These are phyloP conservation scores for Clathrus columnatus DNA, from an alignment of 768 basidiomycete species.

Conservation along the genomic window DNA sequence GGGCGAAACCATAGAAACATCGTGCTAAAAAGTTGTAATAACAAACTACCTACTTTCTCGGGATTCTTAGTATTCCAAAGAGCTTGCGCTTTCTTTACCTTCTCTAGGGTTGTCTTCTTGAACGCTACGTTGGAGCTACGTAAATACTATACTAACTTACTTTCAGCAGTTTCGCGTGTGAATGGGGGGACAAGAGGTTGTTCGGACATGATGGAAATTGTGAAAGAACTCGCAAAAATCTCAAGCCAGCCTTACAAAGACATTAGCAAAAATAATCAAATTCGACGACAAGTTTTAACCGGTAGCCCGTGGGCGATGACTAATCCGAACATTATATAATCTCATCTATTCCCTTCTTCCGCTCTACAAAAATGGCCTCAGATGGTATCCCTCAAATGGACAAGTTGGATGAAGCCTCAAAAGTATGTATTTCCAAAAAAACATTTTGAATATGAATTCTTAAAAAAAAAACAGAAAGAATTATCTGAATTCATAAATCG, in stretches of 20 bases:
- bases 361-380: background rate
- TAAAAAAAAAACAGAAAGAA: conserved; percentile 54
- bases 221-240: background rate
- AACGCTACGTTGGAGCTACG: background rate
- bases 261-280: no score
- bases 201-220: background rate
- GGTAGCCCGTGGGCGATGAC: no score
- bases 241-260: no score
- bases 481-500: conserved; percentile 69
- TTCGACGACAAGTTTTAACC: background rate
- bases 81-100: conserved; percentile 44
- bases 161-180: conserved; percentile 24
- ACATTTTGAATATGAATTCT: conserved; percentile 1
- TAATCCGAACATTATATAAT: no score
- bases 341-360: background rate
- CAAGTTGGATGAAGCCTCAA: conserved; percentile 72
- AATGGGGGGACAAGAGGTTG: conserved; percentile 17
- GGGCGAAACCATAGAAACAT: conserved; percentile 13
- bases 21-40: background rate
- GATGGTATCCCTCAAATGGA: conserved; percentile 16
- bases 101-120: conserved; percentile 17
- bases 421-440: conserved; percentile 46
- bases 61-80: conserved; percentile 36
- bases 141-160: conserved; percentile 1
- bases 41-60: conserved; percentile 15